Base-by-base conservation (phyloP, 139 green algal genomes). In the Tetraselmis striata region DNA sequence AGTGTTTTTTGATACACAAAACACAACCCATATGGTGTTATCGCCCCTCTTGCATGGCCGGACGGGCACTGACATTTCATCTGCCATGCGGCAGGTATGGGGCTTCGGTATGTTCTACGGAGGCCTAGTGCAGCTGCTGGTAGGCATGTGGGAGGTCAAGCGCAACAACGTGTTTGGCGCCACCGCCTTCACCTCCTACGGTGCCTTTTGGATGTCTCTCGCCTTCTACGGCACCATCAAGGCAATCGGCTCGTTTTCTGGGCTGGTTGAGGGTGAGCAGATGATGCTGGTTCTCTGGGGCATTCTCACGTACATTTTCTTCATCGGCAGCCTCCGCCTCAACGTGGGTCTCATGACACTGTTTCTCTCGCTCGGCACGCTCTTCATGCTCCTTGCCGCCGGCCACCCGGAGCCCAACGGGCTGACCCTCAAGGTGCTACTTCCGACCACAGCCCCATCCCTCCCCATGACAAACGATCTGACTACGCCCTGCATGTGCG, bases 61-160 rank as follows among this genome's bases (percentile, higher is more conserved):
- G 1, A 26, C 1, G 18, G 29, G 29, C 1, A 22, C 28, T 29
- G 0, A 22, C 23, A 18, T 76, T 1, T 78, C 18, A 0, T 74
- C 74, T 77, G 11, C 18, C 2, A 23, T 77, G n/a, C n/a, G n/a
- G n/a, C n/a, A n/a, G n/a, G n/a, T n/a, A n/a, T n/a, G n/a, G n/a
- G n/a, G 23, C 2, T 26, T 26, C 18, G 74, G 28, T 28, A n/a
- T 77, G 74, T 23, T 77, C 24, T 28, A 23, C 32, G 76, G 76
- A 1, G 77, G 77, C 18, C 31, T 80, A 0, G 30, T 80, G 0
- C 77, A 80, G 77, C 1, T 80, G 77, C 77, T 80, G 77, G 77
- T 31, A 24, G 77, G 77, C 77, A 80, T 80, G 77, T 80, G 77
- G 77, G 77, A 80, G 77, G 30, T 80, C 27, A 79, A 75, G 2